phyloP scores from a whole-genome alignment of 345 rosid species.

The Hibiscus trionum region DNA sequence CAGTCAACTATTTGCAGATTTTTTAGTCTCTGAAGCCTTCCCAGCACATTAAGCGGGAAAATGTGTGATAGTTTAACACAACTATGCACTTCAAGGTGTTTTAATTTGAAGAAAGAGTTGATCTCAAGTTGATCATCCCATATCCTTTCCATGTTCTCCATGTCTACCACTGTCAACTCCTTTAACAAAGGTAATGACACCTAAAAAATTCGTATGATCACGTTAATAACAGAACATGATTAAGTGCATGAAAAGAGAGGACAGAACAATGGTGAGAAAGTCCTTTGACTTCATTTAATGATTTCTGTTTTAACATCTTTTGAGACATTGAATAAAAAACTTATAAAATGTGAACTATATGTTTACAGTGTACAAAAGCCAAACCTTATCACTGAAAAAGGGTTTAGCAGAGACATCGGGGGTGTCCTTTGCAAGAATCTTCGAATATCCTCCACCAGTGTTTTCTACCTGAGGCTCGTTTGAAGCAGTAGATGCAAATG shows the following conservation, averaged over 20 bases:
- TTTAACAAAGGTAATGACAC: neutral
- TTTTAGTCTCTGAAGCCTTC: neutral
- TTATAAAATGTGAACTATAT: neutral
- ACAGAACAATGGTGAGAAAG: neutral
- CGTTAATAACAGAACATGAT: conserved; percentile 1
- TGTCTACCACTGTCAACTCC: neutral
- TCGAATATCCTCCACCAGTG: neutral
- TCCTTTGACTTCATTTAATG: too few relatives aligned
- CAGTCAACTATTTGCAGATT: neutral
- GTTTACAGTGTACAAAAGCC: neutral
- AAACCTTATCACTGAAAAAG: conserved; percentile 9
- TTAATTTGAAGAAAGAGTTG: neutral
- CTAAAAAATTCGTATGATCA: neutral
- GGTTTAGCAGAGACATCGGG: neutral
- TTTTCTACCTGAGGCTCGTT: neutral
- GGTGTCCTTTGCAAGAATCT: neutral
- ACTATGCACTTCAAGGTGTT: neutral
- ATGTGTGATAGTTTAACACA: neutral
- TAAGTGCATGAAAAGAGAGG: neutral
- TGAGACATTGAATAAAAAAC: too few relatives aligned
- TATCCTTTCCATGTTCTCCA: neutral
- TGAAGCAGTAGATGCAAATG: neutral
- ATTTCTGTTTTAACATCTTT: too few relatives aligned
- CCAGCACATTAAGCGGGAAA: neutral
- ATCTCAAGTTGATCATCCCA: neutral